Evolutionary conservation across 768 basidiomycete genomes (phyloP).

Genomic region (Suillus subaureus): DNA sequence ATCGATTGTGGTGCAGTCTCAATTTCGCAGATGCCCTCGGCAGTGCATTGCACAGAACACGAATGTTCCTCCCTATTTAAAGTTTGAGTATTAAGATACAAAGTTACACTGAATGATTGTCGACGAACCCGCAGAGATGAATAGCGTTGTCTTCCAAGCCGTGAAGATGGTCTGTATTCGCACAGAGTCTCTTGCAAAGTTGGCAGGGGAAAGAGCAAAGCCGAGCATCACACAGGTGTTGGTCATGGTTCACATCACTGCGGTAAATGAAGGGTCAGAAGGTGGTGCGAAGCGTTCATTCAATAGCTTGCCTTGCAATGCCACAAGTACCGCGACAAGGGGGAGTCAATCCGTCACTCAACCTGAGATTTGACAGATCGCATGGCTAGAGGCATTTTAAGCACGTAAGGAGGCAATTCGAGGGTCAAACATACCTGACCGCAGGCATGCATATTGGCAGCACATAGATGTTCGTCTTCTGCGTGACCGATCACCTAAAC

Average conservation of each 20-base stretch:
- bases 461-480: constrained; percentile 54
- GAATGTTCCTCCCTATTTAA: constrained; percentile 51
- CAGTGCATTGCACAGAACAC: constrained; percentile 45
- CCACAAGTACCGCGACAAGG: constrained; percentile 46
- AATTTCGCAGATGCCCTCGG: constrained; percentile 57
- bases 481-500: constrained; percentile 47
- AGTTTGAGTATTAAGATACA: neutral
- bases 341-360: constrained; percentile 34
- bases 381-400: constrained; percentile 39
- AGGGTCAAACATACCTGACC: constrained; percentile 42
- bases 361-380: constrained; percentile 33
- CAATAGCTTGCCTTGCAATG: constrained; percentile 40
- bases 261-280: neutral
- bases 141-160: constrained; percentile 40
- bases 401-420: neutral
- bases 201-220: constrained; percentile 57
- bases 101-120: constrained; percentile 9
- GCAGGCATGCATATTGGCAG: constrained; percentile 55
- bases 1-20: constrained; percentile 60
- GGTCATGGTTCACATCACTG: constrained; percentile 47
- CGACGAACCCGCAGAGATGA: constrained; percentile 60
- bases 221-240: constrained; percentile 52
- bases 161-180: constrained; percentile 52
- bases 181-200: constrained; percentile 57
- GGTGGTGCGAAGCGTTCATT: neutral